phyloP scores from a whole-genome alignment of 768 basidiomycete species.

The Lenzites betulinus region DNA sequence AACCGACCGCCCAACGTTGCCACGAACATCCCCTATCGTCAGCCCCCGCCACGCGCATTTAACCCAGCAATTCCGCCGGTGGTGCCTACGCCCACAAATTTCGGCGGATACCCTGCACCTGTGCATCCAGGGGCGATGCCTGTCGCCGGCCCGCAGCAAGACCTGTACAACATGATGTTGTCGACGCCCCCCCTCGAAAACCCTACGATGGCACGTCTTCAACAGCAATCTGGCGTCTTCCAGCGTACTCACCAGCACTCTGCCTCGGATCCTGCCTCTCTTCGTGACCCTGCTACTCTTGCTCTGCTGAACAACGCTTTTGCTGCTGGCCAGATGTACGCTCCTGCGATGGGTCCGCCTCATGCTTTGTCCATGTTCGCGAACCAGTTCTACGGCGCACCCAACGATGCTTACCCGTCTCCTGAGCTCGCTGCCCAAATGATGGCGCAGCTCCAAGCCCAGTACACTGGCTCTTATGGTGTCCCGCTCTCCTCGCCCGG shows the following conservation, averaged over 20 bases:
- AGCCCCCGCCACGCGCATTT: constrained; percentile 52
- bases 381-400: constrained; percentile 63
- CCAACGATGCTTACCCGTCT: constrained; percentile 56
- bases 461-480: constrained; percentile 54
- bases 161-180: constrained; percentile 80
- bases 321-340: constrained; percentile 56
- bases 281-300: constrained; percentile 71
- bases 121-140: constrained; percentile 69
- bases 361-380: constrained; percentile 64
- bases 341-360: constrained; percentile 45
- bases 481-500: constrained; percentile 27
- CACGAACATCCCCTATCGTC: constrained; percentile 57
- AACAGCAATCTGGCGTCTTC: constrained; percentile 77
- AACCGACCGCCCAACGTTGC: constrained; percentile 53
- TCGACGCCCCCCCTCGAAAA: constrained; percentile 55
- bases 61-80: constrained; percentile 50
- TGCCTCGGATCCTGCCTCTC: constrained; percentile 75
- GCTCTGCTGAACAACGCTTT: constrained; percentile 63
- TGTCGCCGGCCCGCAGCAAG: constrained; percentile 67
- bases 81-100: constrained; percentile 52
- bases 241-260: constrained; percentile 80
- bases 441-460: constrained; percentile 63
- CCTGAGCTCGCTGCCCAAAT: constrained; percentile 55
- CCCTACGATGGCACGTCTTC: constrained; percentile 71
- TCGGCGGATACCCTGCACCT: constrained; percentile 42